Evolutionary conservation across 1,284 basidiomycete genomes (phyloP), one percentile per base, ranked within the genome.

Genomic region (Vanrija sp.): DNA sequence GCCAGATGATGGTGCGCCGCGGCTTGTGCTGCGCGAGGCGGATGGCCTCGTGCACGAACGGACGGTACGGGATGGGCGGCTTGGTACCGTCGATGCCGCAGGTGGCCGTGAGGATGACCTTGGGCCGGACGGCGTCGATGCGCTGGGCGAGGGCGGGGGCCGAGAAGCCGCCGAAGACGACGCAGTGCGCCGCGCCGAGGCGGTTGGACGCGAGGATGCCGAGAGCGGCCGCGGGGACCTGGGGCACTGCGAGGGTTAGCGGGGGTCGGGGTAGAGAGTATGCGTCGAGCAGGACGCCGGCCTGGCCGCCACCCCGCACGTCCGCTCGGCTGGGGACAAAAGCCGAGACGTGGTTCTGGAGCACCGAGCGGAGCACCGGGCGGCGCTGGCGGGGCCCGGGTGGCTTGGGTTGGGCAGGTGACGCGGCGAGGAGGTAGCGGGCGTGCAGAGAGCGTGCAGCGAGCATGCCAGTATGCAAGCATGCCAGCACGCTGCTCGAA

Each of bases 151-250:
- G 85, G 2, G 90, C 89, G 74, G 96, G 92, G 16, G 92, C 85
- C 6, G 87, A 90, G 80, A 97, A 97, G n/a, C 94, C 93, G 45
- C 94, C 93, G 65, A 97, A 97, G 57, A 97, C 85, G 68, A 96
- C 92, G n/a, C 90, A 93, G 79, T 97, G 94, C 49, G 96, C 80
- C 18, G 94, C 93, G 39, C 93, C 94, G 65, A 97, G 88, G 64
- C 93, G 88, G 14, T 93, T 92, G 72, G 90, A 93, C 14, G 93
- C 93, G 49, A 97, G 85, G 82, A 97, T 90, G 22, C 51, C 54
- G 5, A 49, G 46, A n/a, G 55, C 39, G 8, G 58, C 58, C 8
- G 58, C 58, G 12, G 38, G 92, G 85, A 41, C 89, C 89, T 51
- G 90, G 31, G 58, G 58, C 46, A 59, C 54, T 57, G 39, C 7